phyloP scores from a whole-genome alignment of 2,329 filamentous ascomycete species.

The Sphaerostilbella broomeana region DNA sequence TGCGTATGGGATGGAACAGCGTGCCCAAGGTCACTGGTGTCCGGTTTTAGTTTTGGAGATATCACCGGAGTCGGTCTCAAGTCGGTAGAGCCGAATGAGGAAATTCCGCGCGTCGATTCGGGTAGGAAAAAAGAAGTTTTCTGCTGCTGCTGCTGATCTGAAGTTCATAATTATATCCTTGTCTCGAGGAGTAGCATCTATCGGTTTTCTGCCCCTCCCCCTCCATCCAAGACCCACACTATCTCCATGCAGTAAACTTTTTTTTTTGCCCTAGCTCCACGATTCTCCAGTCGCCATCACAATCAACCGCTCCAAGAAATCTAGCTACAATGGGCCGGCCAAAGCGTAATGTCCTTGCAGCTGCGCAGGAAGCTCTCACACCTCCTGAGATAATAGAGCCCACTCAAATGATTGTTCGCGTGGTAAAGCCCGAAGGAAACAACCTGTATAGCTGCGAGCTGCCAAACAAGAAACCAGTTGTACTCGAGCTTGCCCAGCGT shows the following conservation, averaged over 20 bases:
- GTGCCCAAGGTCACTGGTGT: no score
- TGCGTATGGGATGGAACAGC: no score
- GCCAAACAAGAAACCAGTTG: conserved; percentile 56
- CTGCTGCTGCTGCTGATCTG: neutral
- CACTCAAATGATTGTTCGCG: conserved; percentile 65
- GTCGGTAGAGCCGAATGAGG: conserved; percentile 8
- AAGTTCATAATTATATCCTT: neutral
- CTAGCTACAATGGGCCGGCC: conserved; percentile 28
- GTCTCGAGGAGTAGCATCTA: conserved; percentile 4
- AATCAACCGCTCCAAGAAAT: conserved; percentile 10
- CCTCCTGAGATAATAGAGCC: conserved; percentile 52
- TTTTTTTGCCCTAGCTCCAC: conserved; percentile 1
- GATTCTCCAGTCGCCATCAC: neutral
- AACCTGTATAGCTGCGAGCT: conserved; percentile 77
- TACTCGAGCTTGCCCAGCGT: conserved; percentile 75
- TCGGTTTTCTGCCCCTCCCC: conserved; percentile 5
- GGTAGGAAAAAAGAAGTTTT: neutral
- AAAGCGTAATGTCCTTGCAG: conserved; percentile 71
- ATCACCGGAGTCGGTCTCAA: conserved; percentile 6
- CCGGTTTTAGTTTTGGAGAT: no score
- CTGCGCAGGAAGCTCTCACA: conserved; percentile 62
- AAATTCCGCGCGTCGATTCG: conserved; percentile 6
- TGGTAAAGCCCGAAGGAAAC: conserved; percentile 80
- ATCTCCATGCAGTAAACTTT: conserved; percentile 7
- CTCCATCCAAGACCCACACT: conserved; percentile 7